Evolutionary conservation across 2,329 filamentous ascomycete species (phyloP), one percentile per base, ranked within the genome.

Genomic region (Sporothrix inflata): DNA sequence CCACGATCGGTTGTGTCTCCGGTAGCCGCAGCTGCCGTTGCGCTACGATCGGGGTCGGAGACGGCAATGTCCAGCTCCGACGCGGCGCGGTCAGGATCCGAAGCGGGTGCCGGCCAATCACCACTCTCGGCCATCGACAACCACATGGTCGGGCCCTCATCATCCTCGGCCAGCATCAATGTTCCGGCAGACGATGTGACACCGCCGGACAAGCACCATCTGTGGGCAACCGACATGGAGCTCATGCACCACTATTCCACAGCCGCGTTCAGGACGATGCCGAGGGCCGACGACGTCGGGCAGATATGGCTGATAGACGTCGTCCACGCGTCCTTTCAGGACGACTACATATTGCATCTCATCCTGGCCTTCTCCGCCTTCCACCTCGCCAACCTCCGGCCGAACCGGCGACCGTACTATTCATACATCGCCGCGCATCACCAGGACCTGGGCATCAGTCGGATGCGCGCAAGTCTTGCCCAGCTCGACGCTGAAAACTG

Each of bases 361-460:
- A 61, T 82, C 1, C 77, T 83, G 21, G 79, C 80, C 38, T 78
- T 81, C 55, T 80, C 81, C 14, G 78, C 81, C 4, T 77, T 78
- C 9, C 80, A 81, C 69, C 75, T 82, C 1, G 78, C 80, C 3
- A 75, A 74, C 45, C 40, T 80, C 1, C 73, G 76, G 9, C 79
- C 78, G 1, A 74, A 75, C 12, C 73, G 72, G 9, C 73, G 77
- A 0, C 67, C 74, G 4, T 72, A 74, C 21, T 79, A 78, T 70
- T 73, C 75, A 40, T 73, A 78, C 72, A 73, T 74, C 68, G 69
- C 78, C 1, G 71, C 76, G 14, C 70, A 76, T 11, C 74, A 83
- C 21, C 81, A 82, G 72, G 81, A 77, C 2, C 76, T 76, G 1
- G 77, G 77, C 2, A 73, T 79, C 70, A 7, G 66, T 78, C 5